Evolutionary conservation across 305 asterid genomes (phyloP).

Genomic region (Rubia occidens): DNA sequence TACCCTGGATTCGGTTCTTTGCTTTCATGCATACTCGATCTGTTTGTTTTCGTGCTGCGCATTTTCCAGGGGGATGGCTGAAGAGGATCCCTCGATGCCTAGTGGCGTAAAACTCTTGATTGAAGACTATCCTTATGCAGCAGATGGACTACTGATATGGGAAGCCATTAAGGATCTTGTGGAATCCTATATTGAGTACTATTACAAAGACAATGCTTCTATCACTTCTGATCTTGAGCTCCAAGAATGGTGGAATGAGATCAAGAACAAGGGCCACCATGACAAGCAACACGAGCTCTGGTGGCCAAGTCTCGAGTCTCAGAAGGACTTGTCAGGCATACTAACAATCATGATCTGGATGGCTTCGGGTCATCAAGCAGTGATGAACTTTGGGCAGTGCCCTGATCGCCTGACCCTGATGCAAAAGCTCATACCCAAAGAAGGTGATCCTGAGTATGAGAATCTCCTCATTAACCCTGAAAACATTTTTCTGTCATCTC

Average conservation of each 20-base stretch:
- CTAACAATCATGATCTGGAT: slow-evolving; percentile 64
- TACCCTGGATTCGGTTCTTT: not conserved
- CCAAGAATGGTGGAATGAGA: slow-evolving; percentile 84
- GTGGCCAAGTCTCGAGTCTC: slow-evolving; percentile 66
- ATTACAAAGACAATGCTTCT: slow-evolving; percentile 43
- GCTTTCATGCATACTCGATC: not conserved
- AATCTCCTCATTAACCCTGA: slow-evolving; percentile 57
- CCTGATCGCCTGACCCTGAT: slow-evolving; percentile 70
- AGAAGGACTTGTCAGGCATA: slow-evolving; percentile 50
- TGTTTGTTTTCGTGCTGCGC: not conserved
- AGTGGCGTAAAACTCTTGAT: slow-evolving; percentile 61
- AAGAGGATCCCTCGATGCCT: slow-evolving; percentile 63
- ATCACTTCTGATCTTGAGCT: slow-evolving; percentile 60
- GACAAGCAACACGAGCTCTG: slow-evolving; percentile 61
- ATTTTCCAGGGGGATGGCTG: slow-evolving; percentile 60
- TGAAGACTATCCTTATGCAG: slow-evolving; percentile 83
- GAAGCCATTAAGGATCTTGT: slow-evolving; percentile 58
- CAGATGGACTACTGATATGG: slow-evolving; percentile 83
- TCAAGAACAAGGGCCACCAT: slow-evolving; percentile 54
- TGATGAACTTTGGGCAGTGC: slow-evolving; percentile 75
- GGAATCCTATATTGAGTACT: slow-evolving; percentile 51
- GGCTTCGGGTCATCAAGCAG: slow-evolving; percentile 80
- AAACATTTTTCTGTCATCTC: slow-evolving; percentile 59
- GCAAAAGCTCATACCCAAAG: slow-evolving; percentile 51
- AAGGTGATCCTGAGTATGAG: slow-evolving; percentile 40